These are phyloP conservation scores for Stereum hirsutum DNA, from an alignment of 1,284 basidiomycete genomes.

Conservation along the genomic window DNA sequence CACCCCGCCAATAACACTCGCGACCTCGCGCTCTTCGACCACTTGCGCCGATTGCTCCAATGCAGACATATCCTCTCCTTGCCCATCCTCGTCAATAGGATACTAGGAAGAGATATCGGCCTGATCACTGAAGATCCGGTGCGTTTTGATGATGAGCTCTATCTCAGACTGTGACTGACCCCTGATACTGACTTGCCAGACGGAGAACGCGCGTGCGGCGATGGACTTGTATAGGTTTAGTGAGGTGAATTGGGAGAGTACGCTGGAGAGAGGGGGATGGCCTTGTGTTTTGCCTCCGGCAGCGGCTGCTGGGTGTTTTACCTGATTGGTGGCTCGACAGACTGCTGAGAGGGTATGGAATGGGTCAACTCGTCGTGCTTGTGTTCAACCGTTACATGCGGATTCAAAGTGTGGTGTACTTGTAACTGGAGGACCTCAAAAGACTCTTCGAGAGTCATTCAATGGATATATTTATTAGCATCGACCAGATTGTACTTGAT, in stretches of 20 bases:
- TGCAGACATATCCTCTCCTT: slow-evolving; percentile 30
- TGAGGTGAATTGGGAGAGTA: slow-evolving; percentile 39
- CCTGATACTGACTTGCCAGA: slow-evolving; percentile 19
- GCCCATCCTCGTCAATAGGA: slow-evolving; percentile 33
- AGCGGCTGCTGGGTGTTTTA: slow-evolving; percentile 21
- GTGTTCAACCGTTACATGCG: too few relatives aligned
- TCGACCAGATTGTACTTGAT: too few relatives aligned
- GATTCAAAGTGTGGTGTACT: too few relatives aligned
- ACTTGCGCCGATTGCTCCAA: slow-evolving; percentile 38
- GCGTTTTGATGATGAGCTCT: slow-evolving; percentile 15
- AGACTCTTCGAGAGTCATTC: too few relatives aligned
- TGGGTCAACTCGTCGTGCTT: too few relatives aligned
- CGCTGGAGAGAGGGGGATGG: slow-evolving; percentile 39
- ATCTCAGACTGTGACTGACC: background rate
- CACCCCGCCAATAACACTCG: slow-evolving; percentile 46
- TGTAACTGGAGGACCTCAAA: too few relatives aligned
- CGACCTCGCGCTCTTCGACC: slow-evolving; percentile 46
- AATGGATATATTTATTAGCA: too few relatives aligned
- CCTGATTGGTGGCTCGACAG: background rate
- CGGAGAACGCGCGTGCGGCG: slow-evolving; percentile 41
- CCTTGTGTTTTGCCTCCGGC: slow-evolving; percentile 36
- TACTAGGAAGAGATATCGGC: slow-evolving; percentile 44
- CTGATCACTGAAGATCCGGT: slow-evolving; percentile 42
- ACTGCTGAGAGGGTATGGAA: too few relatives aligned
- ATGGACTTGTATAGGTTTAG: slow-evolving; percentile 49